Evolutionary conservation across 495 filamentous ascomycete genomes (phyloP).

Genomic region (Neurospora pannonica): DNA sequence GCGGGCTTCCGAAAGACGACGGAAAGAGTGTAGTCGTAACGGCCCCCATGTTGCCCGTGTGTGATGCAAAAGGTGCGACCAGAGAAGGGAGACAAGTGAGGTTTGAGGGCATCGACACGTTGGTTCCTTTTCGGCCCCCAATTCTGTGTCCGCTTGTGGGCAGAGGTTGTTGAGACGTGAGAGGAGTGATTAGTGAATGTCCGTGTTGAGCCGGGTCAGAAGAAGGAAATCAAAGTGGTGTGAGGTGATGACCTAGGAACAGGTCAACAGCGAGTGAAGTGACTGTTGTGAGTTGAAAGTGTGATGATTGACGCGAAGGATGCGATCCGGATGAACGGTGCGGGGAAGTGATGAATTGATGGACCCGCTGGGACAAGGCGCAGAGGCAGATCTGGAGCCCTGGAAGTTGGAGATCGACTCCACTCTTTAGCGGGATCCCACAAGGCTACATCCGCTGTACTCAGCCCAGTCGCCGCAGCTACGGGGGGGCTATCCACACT

Average conservation of each 20-base stretch:
- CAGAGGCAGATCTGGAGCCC: not conserved
- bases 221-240: not conserved
- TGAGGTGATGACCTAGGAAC: not conserved
- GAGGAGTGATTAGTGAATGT: not conserved
- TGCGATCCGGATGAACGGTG: not conserved
- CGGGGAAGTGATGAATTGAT: not conserved
- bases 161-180: not conserved
- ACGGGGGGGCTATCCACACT: not conserved
- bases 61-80: not conserved
- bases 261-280: not conserved
- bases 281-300: not conserved
- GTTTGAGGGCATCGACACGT: not conserved
- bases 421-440: not conserved
- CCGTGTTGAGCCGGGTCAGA: not conserved
- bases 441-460: not conserved
- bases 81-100: not conserved
- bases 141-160: not conserved
- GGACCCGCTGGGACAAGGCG: not conserved
- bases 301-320: not conserved
- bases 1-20: not conserved
- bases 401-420: not conserved
- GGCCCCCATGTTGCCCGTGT: not conserved
- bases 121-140: constrained; percentile 7
- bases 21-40: not conserved
- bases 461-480: not conserved